Conservation (phyloP, 208 protist species). For the Acanthamoeba healyi region DNA sequence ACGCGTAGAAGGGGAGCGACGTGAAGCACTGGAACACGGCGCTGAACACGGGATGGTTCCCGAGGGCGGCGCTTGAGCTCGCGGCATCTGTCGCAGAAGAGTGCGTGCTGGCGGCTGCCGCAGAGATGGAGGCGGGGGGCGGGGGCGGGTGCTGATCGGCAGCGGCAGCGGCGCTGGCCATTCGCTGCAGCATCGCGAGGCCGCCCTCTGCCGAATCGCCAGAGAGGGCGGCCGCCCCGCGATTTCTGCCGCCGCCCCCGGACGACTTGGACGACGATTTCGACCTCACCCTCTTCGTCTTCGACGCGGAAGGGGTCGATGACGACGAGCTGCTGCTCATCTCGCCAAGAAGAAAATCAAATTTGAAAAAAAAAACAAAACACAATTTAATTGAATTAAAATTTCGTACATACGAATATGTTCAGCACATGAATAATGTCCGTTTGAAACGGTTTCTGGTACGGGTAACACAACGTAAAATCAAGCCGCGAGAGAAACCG, state of each 20-base stretch:
- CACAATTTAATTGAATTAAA: no score
- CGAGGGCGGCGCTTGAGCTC: neutral
- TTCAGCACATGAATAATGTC: no score
- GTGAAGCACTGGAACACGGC: constrained; percentile 30
- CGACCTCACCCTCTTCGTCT: neutral
- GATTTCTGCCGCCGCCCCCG: neutral
- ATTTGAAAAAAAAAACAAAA: no score
- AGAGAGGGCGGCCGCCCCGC: neutral
- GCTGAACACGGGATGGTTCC: neutral
- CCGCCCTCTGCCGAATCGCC: neutral
- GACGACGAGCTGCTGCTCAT: neutral
- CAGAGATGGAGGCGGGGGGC: neutral
- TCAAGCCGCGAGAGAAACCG: no score
- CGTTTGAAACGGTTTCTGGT: no score
- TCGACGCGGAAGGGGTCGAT: neutral
- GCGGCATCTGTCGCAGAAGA: no score
- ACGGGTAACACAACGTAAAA: no score
- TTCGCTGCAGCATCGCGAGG: neutral
- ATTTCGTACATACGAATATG: no score
- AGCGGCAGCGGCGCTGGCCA: neutral
- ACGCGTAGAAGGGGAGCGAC: constrained; percentile 38
- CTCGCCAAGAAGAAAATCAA: neutral
- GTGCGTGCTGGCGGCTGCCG: no score
- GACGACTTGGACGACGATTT: neutral
- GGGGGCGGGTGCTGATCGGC: neutral